phyloP scores from a whole-genome alignment of 345 rosid species.

The Pistacia atlantica region DNA sequence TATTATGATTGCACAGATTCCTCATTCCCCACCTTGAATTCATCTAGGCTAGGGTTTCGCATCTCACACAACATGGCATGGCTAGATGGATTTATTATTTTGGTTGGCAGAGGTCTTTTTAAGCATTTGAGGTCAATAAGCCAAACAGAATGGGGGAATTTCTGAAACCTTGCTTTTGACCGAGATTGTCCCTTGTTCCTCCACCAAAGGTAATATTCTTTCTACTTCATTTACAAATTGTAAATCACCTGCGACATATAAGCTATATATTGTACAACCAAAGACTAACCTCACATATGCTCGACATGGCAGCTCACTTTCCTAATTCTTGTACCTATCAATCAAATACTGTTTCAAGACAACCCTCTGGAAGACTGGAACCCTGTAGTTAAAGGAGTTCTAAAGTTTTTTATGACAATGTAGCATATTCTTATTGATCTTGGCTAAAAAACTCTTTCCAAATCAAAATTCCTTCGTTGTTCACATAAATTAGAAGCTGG shows the following conservation, averaged over 20 bases:
- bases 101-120: neutral
- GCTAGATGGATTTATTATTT: slow-evolving; percentile 2
- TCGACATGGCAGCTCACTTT: neutral
- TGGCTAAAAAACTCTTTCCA: neutral
- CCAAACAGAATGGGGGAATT: neutral
- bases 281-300: neutral
- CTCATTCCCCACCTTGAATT: neutral
- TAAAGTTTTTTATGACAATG: neutral
- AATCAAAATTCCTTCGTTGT: neutral
- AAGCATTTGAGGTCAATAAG: neutral
- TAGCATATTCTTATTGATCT: neutral
- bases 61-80: neutral
- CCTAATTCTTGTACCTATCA: neutral
- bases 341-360: neutral
- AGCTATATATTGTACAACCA: too few species aligned
- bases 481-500: neutral
- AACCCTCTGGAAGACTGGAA: neutral
- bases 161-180: neutral
- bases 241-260: neutral
- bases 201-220: neutral
- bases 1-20: neutral
- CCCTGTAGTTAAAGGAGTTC: neutral
- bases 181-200: neutral
- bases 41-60: neutral
- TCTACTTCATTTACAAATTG: neutral